Base-by-base conservation (phyloP, 1,139 yeast species). In the Citeromyces hawaiiensis region DNA sequence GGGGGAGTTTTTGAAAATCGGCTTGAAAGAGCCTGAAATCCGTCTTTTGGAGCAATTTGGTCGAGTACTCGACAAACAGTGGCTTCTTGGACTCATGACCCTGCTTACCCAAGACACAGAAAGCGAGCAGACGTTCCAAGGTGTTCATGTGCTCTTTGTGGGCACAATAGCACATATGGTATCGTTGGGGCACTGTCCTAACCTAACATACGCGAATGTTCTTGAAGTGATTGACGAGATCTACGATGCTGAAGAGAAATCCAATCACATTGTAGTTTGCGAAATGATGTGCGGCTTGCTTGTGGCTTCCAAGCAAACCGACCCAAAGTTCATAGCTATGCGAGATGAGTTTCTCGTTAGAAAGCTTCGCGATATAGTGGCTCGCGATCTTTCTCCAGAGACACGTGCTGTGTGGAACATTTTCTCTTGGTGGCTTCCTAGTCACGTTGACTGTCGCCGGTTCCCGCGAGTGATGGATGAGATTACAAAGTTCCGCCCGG, bases 321-420 rank as follows among this genome's bases (percentile, higher is more conserved):
- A 45, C 3, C 40, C 45, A 4, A 55, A 56, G 42, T 62, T 47
- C 45, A 43, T 45, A 29, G 48, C 46, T 2, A 43, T 49, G 7
- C 64, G 81, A 38, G 86, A 81, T 49, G 53, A 47, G 1, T 70
- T 67, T 44, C 52, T 80, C 29, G 48, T 63, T 2, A 48, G 46
- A 2, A 72, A 74, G 44, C 56, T 82, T 39, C 48, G 49, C 1
- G 52, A 55, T 1, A 69, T 82, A 14, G 62, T 86, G 37, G 61
- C 66, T 3, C 61, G 68, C 34, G 86, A 81, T 42, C 59, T 91
- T 43, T 73, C 86, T 1, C 94, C 88, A 2, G 94, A 88, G 36
- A 82, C 81, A 6, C 60, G 72, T 37, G 73, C 71, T 15, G 76
- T 83, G 39, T 91, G 98, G 97, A 68, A 68, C 38, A 71, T 86